Evolutionary conservation across 352 stramenopile genomes (phyloP).

Genomic region (Globisporangium polare): DNA sequence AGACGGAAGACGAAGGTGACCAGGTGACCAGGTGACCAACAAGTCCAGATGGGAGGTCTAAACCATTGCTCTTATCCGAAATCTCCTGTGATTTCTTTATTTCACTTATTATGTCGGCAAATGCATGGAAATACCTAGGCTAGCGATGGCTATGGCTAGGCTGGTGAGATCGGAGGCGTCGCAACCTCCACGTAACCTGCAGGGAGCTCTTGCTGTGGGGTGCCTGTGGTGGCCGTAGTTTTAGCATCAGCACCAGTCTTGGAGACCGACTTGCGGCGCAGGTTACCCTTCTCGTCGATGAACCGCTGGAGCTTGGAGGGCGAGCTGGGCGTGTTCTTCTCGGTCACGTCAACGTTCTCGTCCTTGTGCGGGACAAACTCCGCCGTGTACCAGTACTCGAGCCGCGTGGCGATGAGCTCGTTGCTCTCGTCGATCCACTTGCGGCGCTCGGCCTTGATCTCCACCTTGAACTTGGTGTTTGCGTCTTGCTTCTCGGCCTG

Average conservation of each 20-base stretch:
- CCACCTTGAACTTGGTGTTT: slow-evolving; percentile 35
- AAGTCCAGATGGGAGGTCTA: too few relatives aligned
- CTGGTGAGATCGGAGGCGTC: slow-evolving; percentile 11
- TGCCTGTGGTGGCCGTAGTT: neutral
- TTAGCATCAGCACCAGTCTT: neutral
- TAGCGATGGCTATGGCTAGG: neutral
- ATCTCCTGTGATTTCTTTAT: neutral
- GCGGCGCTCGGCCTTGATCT: slow-evolving; percentile 25
- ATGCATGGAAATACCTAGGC: neutral
- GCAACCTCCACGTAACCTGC: slow-evolving; percentile 9
- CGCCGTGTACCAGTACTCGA: slow-evolving; percentile 30
- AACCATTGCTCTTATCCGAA: too few relatives aligned
- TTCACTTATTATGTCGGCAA: neutral
- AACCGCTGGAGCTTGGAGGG: slow-evolving; percentile 39
- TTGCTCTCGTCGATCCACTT: slow-evolving; percentile 31
- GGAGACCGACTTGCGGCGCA: slow-evolving; percentile 24
- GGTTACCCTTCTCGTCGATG: slow-evolving; percentile 45
- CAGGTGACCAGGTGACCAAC: neutral
- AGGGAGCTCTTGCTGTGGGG: neutral
- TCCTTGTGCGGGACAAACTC: slow-evolving; percentile 19
- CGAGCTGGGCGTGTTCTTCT: slow-evolving; percentile 28
- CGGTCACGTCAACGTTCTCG: slow-evolving; percentile 29
- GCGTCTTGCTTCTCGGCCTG: slow-evolving; percentile 5
- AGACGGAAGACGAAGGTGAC: neutral
- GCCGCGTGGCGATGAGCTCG: slow-evolving; percentile 23